These are phyloP conservation scores for Imleria badia DNA, from an alignment of 768 basidiomycete genomes.

Conservation along the genomic window DNA sequence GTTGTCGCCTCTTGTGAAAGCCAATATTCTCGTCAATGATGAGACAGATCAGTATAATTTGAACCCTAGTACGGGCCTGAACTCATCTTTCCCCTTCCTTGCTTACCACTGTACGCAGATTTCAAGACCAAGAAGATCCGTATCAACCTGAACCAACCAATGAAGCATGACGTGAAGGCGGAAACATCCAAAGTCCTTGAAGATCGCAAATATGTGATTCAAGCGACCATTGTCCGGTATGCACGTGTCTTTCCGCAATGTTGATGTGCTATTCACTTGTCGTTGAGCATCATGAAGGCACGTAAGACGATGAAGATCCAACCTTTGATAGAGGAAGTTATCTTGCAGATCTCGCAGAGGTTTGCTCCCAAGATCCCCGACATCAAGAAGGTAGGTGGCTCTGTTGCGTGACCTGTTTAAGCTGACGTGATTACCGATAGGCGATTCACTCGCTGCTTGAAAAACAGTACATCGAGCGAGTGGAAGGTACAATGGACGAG, in stretches of 20 bases:
- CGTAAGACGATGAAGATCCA: slow-evolving; percentile 96
- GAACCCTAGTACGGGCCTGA: slow-evolving; percentile 58
- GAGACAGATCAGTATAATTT: slow-evolving; percentile 89
- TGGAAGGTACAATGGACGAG: slow-evolving; percentile 84
- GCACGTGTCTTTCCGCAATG: not conserved
- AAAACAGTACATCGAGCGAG: slow-evolving; percentile 97
- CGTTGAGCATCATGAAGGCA: slow-evolving; percentile 85
- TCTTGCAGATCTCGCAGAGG: slow-evolving; percentile 82
- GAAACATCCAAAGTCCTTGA: slow-evolving; percentile 89
- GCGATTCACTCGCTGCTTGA: slow-evolving; percentile 91
- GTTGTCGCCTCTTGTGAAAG: slow-evolving; percentile 68
- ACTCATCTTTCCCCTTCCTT: not conserved
- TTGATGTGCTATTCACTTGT: not conserved
- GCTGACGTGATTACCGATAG: slow-evolving; percentile 35
- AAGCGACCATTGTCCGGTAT: slow-evolving; percentile 87
- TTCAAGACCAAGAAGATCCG: slow-evolving; percentile 95
- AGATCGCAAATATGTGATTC: slow-evolving; percentile 95
- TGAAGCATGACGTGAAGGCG: slow-evolving; percentile 93
- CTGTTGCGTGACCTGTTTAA: not conserved
- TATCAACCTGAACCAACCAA: slow-evolving; percentile 86
- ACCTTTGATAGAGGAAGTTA: slow-evolving; percentile 84
- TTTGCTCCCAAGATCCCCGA: slow-evolving; percentile 94
- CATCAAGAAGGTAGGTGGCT: slow-evolving; percentile 81
- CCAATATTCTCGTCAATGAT: slow-evolving; percentile 86
- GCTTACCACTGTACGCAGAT: slow-evolving; percentile 39